Percentiles rank a stretch among this genome's conserved stretches.
These are phyloP conservation scores for Paraglomus brasilianum DNA, from an alignment of 192 early-diverging fungal species.

Conservation along the genomic window DNA sequence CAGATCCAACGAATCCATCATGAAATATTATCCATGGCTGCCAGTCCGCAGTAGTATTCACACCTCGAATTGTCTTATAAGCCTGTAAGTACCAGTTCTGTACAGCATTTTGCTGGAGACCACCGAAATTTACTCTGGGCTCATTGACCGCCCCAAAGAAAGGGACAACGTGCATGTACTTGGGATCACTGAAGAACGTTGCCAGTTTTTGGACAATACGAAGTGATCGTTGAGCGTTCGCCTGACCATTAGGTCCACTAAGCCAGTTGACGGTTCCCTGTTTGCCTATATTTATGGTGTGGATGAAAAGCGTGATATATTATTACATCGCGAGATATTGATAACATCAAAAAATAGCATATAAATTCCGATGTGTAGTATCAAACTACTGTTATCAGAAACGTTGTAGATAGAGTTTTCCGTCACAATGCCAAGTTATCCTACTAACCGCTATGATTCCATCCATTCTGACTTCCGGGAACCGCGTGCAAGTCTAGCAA, in stretches of 20 bases:
- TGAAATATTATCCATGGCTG: constrained; percentile 45
- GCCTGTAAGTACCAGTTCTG: constrained; percentile 44
- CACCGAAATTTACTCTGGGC: constrained; percentile 33
- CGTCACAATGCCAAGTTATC: no score
- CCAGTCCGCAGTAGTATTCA: constrained; percentile 34
- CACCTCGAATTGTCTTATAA: constrained; percentile 34
- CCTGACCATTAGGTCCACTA: constrained; percentile 41
- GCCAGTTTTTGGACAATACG: constrained; percentile 53
- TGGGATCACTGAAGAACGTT: constrained; percentile 48
- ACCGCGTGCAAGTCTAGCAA: constrained; percentile 69
- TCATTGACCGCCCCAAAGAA: constrained; percentile 56
- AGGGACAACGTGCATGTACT: constrained; percentile 45
- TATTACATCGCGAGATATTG: no score
- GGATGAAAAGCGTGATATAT: no score
- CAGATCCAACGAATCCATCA: constrained; percentile 45
- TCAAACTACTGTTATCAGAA: no score
- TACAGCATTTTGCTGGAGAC: constrained; percentile 31
- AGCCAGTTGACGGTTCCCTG: constrained; percentile 43
- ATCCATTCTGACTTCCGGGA: constrained; percentile 75
- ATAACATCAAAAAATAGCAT: no score
- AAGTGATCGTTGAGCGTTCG: constrained; percentile 52
- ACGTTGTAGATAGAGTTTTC: no score
- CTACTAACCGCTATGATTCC: constrained; percentile 49
- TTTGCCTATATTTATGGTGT: background rate
- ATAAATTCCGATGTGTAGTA: no score